Percentiles rank a stretch among this genome's conserved stretches.
These are phyloP conservation scores for Suhomyces ambrosiae DNA, from an alignment of 1,139 yeast species.

Conservation along the genomic window DNA sequence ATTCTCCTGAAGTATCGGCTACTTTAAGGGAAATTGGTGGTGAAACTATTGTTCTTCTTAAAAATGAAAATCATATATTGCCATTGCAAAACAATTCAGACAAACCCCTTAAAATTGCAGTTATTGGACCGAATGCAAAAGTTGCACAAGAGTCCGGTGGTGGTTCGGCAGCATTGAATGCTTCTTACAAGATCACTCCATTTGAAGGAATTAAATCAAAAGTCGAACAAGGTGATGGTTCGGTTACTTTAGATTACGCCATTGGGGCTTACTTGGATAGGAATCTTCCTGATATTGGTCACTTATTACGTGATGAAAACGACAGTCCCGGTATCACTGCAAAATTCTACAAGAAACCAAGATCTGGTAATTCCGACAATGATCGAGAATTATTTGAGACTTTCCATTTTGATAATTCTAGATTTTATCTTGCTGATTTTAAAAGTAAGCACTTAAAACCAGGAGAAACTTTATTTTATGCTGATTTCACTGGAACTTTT, in stretches of 20 bases:
- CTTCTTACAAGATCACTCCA: constrained; percentile 51
- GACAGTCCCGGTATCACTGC: constrained; percentile 45
- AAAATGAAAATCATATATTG: constrained; percentile 46
- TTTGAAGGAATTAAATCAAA: constrained; percentile 38
- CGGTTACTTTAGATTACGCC: constrained; percentile 24
- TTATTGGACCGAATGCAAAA: constrained; percentile 56
- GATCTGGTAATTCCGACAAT: too few species aligned
- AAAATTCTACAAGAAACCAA: constrained; percentile 41
- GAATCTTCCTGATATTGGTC: constrained; percentile 34
- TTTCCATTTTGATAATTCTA: constrained; percentile 32
- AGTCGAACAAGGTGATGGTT: constrained; percentile 15
- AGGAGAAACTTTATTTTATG: constrained; percentile 37
- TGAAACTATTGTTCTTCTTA: constrained; percentile 56
- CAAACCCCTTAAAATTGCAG: constrained; percentile 34
- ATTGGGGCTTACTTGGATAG: constrained; percentile 37
- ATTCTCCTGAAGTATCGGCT: constrained; percentile 45
- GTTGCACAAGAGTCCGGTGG: constrained; percentile 50
- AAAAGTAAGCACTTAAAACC: constrained; percentile 28
- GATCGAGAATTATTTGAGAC: constrained; percentile 42
- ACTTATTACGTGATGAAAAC: constrained; percentile 20
- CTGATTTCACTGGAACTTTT: constrained; percentile 47
- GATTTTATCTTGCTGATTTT: constrained; percentile 52
- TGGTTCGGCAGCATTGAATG: constrained; percentile 52
- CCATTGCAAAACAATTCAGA: constrained; percentile 39
- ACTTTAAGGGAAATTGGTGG: constrained; percentile 50